phyloP scores from a whole-genome alignment of 306 rosid genomes.

The Sophora flavescens region DNA sequence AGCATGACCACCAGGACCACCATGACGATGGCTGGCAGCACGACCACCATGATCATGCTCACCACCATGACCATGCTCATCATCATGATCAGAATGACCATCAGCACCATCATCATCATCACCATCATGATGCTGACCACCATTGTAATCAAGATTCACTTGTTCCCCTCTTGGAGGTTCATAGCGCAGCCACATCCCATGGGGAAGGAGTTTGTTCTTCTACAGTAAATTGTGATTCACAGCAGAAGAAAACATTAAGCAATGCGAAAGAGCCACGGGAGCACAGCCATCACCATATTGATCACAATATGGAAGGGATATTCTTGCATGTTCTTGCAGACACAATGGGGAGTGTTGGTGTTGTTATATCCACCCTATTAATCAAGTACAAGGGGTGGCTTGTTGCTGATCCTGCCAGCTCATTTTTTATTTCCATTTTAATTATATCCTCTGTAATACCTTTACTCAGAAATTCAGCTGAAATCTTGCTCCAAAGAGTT shows the following conservation, averaged over 20 bases:
- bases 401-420: conserved; percentile 94
- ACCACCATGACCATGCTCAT: conserved; percentile 12
- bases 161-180: conserved; percentile 24
- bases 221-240: conserved; percentile 39
- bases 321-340: conserved; percentile 96
- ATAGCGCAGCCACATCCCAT: conserved; percentile 31
- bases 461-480: conserved; percentile 88
- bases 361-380: conserved; percentile 86
- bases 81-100: conserved; percentile 5
- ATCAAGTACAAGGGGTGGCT: conserved; percentile 98
- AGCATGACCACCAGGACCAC: conserved; percentile 36
- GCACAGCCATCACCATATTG: conserved; percentile 80
- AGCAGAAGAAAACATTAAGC: conserved; percentile 18
- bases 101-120: conserved; percentile 23
- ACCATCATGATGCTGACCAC: conserved; percentile 43
- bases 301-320: conserved; percentile 99
- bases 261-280: conserved; percentile 45
- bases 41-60: conserved; percentile 37
- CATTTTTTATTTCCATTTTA: conserved; percentile 87
- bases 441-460: conserved; percentile 90
- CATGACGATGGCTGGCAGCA: conserved; percentile 35
- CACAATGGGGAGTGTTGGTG: conserved; percentile 97
- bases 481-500: conserved; percentile 86
- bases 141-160: conserved; percentile 42
- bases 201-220: conserved; percentile 38